Base-by-base conservation (phyloP, 1,284 basidiomycete genomes). In the Meripilus lineatus region DNA sequence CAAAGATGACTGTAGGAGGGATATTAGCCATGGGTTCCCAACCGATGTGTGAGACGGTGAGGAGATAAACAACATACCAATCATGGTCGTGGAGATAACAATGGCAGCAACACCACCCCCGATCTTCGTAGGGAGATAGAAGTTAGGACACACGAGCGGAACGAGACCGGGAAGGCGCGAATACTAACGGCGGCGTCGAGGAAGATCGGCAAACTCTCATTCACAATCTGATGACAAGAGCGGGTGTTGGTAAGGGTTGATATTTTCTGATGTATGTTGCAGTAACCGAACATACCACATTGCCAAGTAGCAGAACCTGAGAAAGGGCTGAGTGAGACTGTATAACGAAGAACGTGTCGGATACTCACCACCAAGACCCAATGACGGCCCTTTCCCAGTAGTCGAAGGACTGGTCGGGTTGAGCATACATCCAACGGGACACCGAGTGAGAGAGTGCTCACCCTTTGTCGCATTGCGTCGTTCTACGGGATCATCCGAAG, bases 121-220 rank as follows among this genome's bases (percentile, higher is more conserved):
- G 28, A 93, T 68, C 81, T 83, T 38, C 15, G 28, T 23, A n/a
- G 38, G 11, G 36, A 11, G 35, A 21, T 4, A 38, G 22, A 32
- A 2, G 38, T 13, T 24, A 25, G 11, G 38, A 17, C 58, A 47
- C 51, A 49, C 41, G 51, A 50, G 42, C 54, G 55, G 34, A 5
- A 22, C 3, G 13, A 15, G 14, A 14, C 4, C 18, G 28, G 20
- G 28, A n/a, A 13, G 17, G 26, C n/a, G 15, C 8, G 26, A 13
- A 18, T 20, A 58, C 82, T 48, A 62, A 89, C 84, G 14, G 94
- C 87, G 51, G 82, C 86, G 58, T 98, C 92, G 38, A 96, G 71
- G 62, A 97, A 95, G 51, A 97, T 93, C 18, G 94, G 94, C 40
- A 98, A 77, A 59, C 86, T 90, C 63, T 94, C 92, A 61, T 94